These are phyloP conservation scores for Lecanoromycetidae sp. DNA, from an alignment of 2,329 filamentous ascomycete genomes.

Conservation along the genomic window DNA sequence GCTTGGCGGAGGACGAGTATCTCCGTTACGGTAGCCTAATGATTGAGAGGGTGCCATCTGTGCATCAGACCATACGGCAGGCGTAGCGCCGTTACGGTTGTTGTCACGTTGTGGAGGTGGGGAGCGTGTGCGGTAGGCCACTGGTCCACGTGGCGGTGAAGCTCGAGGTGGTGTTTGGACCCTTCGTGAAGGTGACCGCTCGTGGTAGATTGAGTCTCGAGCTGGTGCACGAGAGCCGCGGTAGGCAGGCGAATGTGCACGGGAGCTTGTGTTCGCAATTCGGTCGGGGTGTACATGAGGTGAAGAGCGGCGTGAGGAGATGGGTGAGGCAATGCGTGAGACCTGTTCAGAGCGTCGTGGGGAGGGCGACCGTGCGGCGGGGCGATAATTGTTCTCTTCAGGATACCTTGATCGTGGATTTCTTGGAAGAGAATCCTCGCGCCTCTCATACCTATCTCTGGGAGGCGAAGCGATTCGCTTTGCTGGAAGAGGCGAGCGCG, in stretches of 20 bases:
- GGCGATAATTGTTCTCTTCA: slow-evolving; percentile 31
- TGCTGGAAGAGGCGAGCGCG: slow-evolving; percentile 21
- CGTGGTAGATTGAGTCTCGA: slow-evolving; percentile 9
- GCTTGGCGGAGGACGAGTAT: slow-evolving; percentile 23
- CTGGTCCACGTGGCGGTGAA: slow-evolving; percentile 13
- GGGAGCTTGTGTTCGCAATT: slow-evolving; percentile 27
- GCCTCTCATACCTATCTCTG: slow-evolving; percentile 33
- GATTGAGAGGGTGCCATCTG: slow-evolving; percentile 7
- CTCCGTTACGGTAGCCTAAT: slow-evolving; percentile 18
- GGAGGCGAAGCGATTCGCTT: slow-evolving; percentile 30
- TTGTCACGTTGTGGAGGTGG: slow-evolving; percentile 11
- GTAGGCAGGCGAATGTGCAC: slow-evolving; percentile 20
- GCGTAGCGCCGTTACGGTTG: slow-evolving; percentile 9
- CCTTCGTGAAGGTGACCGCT: slow-evolving; percentile 14
- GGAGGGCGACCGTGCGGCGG: slow-evolving; percentile 38
- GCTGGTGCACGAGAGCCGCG: slow-evolving; percentile 10
- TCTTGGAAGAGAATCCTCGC: slow-evolving; percentile 31
- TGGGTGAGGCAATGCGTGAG: slow-evolving; percentile 42
- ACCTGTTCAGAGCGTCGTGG: slow-evolving; percentile 41
- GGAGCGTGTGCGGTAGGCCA: slow-evolving; percentile 10
- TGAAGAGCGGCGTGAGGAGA: slow-evolving; percentile 50
- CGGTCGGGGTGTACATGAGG: slow-evolving; percentile 47
- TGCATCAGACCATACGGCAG: slow-evolving; percentile 6
- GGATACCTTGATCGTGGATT: slow-evolving; percentile 23
- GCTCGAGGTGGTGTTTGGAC: slow-evolving; percentile 11